Evolutionary conservation across 2,329 filamentous ascomycete genomes (phyloP).

Genomic region (Monosporascus sp.): DNA sequence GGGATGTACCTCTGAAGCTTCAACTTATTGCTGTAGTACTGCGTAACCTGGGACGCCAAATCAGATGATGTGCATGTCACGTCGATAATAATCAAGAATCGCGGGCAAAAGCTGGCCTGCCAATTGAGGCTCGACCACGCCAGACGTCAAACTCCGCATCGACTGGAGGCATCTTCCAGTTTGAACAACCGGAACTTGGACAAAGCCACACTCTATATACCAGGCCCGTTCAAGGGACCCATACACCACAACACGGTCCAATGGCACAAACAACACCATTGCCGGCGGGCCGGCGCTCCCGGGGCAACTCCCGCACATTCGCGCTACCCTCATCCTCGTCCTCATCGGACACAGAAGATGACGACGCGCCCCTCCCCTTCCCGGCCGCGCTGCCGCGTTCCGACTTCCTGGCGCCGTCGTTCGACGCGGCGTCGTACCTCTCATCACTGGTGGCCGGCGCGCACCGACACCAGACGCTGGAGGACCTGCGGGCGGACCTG

Average conservation of each 20-base stretch:
- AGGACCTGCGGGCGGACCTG: conserved; percentile 83
- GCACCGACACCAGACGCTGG: conserved; percentile 90
- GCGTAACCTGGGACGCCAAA: no score
- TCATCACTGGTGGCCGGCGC: conserved; percentile 54
- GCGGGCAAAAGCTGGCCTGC: no score
- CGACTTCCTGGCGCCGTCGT: conserved; percentile 74
- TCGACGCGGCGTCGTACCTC: conserved; percentile 78
- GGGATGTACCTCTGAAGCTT: no score
- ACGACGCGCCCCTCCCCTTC: conserved; percentile 77
- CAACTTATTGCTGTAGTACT: no score
- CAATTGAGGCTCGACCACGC: no score
- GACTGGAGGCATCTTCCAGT: no score
- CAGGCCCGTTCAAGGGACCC: no score
- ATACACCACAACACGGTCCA: background rate
- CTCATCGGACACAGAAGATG: conserved; percentile 28
- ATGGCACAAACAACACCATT: conserved; percentile 21
- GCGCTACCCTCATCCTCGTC: conserved; percentile 37
- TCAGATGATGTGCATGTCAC: no score
- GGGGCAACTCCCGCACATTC: conserved; percentile 31
- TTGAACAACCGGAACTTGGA: no score
- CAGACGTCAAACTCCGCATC: no score
- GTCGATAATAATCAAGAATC: no score
- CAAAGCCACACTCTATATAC: no score
- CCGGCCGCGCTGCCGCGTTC: conserved; percentile 75
- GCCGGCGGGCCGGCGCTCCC: conserved; percentile 24